Base-by-base conservation (phyloP, 805 yeast genomes). In the Diddensiella santjacobensis region DNA sequence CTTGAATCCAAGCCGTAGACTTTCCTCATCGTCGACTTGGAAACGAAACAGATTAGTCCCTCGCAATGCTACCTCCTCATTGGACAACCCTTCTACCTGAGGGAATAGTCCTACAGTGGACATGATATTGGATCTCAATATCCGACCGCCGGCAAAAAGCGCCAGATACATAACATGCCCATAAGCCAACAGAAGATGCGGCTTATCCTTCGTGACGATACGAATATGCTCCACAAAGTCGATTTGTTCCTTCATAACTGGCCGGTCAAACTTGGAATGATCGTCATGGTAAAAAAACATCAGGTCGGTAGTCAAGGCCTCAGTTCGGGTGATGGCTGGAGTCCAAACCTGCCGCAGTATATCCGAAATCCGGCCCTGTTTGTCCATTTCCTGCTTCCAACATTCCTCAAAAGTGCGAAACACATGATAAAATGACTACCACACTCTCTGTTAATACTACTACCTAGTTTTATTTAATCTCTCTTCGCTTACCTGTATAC, bases 141-240 rank as follows among this genome's bases (percentile, higher is more conserved):
- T 72, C 53, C 81, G 73, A 15, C 95, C 95, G 44, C 96, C 96
- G 1, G 95, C 95, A 69, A 87, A 87, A 44, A 87, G 73, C 0
- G 93, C 95, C 60, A 87, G 69, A 66, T 87, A 87, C 79, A 87
- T 75, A 42, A 85, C 93, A 63, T 87, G 96, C 70, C 87, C 79
- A 65, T 87, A 87, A 3, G 95, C 93, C 41, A 87, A 70, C 31
- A 87, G 65, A 18, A 85, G 65, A 56, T 84, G 78, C 4, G 96
- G 95, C 59, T 83, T 81, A 40, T 75, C 80, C 38, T 60, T 61
- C 30, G 84, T 75, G 5, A 72, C 73, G 42, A 67, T 62, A 33
- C 71, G 67, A 48, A 87, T 84, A 61, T 83, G 88, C 33, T 81
- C 64, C 24, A 73, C 74, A 58, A 83, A 84, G 31, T 69, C 79